Conservation (phyloP, 225 moss, liverwort and hornwort genomes). For the Sphagnum tenellum region DNA sequence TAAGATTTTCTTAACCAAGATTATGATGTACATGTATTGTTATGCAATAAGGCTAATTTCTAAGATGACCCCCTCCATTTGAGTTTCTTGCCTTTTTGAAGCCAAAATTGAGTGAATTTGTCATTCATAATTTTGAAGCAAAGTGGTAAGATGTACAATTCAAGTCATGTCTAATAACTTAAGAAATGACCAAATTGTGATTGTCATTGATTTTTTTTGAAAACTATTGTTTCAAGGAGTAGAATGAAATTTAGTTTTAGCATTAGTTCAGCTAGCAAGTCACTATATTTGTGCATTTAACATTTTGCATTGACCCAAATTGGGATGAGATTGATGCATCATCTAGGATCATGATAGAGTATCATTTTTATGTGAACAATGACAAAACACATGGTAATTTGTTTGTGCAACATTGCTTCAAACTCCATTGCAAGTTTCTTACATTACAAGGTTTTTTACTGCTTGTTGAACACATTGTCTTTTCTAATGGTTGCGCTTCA, state of each 20-base stretch:
- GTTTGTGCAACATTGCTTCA: conserved; percentile 2
- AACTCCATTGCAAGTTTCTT: background rate
- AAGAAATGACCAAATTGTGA: background rate
- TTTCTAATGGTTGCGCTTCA: background rate
- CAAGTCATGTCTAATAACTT: background rate
- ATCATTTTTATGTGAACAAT: background rate
- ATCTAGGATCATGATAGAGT: background rate
- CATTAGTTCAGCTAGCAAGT: background rate
- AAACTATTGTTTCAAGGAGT: background rate
- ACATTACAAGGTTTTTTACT: background rate
- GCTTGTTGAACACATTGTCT: background rate
- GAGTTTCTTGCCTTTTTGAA: background rate
- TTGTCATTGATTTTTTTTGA: background rate
- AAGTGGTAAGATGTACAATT: background rate
- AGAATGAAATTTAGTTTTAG: background rate
- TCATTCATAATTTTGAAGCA: background rate
- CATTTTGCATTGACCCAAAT: background rate
- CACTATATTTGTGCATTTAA: background rate
- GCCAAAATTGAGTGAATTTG: background rate
- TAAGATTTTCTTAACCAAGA: no score
- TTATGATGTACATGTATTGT: no score
- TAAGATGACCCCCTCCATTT: background rate
- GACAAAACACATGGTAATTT: background rate
- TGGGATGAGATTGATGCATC: background rate
- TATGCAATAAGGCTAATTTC: background rate